A percentile compares a stretch with the other conserved stretches of the same genome.
phyloP scores from a whole-genome alignment of 2,329 filamentous ascomycete genomes.

The Endoconidiophora polonica region DNA sequence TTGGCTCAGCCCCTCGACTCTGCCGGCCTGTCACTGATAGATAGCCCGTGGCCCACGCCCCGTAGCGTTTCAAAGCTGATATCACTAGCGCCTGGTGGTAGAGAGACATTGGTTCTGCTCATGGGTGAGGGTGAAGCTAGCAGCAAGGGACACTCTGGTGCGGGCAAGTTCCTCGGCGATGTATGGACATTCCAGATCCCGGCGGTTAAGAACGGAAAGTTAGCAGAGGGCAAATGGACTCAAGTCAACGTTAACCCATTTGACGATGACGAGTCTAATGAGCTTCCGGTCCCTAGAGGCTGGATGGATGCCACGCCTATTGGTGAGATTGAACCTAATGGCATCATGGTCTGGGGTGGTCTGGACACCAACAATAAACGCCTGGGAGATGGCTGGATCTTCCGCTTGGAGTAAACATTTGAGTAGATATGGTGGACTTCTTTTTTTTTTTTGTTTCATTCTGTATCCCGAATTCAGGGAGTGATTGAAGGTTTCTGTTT shows the following conservation, averaged over 20 bases:
- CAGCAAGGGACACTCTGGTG: constrained; percentile 30
- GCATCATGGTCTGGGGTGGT: constrained; percentile 45
- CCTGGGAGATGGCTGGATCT: constrained; percentile 47
- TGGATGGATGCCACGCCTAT: constrained; percentile 41
- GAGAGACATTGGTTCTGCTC: constrained; percentile 44
- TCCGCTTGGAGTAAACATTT: constrained; percentile 23
- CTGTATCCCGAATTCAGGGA: background rate
- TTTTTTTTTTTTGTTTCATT: constrained; percentile 1
- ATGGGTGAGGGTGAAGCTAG: constrained; percentile 40
- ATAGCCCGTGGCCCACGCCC: constrained; percentile 6
- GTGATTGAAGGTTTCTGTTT: background rate
- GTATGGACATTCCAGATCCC: constrained; percentile 48
- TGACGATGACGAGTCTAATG: constrained; percentile 34
- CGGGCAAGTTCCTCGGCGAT: constrained; percentile 40
- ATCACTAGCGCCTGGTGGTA: constrained; percentile 39
- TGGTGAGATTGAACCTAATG: constrained; percentile 41
- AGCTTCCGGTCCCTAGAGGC: constrained; percentile 35
- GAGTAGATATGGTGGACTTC: constrained; percentile 5
- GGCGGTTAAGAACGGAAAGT: constrained; percentile 31
- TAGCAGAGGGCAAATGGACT: constrained; percentile 42
- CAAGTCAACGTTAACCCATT: constrained; percentile 29
- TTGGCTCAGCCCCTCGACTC: constrained; percentile 24
- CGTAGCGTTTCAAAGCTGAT: constrained; percentile 31
- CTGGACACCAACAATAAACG: constrained; percentile 32
- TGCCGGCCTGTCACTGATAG: background rate